These are phyloP conservation scores for Fusarium setosum DNA, from an alignment of 2,329 filamentous ascomycete species.

Conservation along the genomic window DNA sequence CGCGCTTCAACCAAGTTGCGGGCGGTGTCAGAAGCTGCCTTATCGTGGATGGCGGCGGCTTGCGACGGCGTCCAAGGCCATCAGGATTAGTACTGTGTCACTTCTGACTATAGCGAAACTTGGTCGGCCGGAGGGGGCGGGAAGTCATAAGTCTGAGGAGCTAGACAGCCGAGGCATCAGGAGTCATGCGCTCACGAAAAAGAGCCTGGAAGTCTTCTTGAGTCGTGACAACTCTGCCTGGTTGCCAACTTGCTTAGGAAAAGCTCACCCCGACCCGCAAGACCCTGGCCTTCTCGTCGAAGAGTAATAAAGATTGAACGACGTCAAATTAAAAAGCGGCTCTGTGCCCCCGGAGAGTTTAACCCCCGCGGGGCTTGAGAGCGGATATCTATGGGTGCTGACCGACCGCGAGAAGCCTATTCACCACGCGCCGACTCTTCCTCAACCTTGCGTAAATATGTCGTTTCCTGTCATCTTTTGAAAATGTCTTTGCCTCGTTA, in stretches of 20 bases:
- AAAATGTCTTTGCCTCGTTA: conserved; percentile 2
- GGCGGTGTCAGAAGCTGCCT: not conserved
- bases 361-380: conserved; percentile 16
- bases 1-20: conserved; percentile 1
- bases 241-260: not conserved
- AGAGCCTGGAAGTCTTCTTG: not conserved
- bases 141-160: conserved; percentile 7
- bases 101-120: conserved; percentile 10
- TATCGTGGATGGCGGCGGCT: conserved; percentile 27
- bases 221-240: not conserved
- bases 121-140: conserved; percentile 9
- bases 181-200: not conserved
- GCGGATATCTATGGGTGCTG: conserved; percentile 43
- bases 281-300: not conserved
- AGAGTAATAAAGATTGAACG: conserved; percentile 13
- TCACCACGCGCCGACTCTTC: conserved; percentile 11
- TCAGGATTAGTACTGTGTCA: conserved; percentile 19
- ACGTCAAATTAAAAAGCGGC: conserved; percentile 36
- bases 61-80: conserved; percentile 22
- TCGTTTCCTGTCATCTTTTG: conserved; percentile 6
- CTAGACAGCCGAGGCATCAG: not conserved
- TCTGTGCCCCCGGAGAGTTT: conserved; percentile 14
- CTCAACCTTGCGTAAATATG: conserved; percentile 2
- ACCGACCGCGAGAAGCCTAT: conserved; percentile 35
- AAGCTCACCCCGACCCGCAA: not conserved